These are phyloP conservation scores for Pelargonium fulgidum DNA, from an alignment of 441 rosid species.

Conservation along the genomic window DNA sequence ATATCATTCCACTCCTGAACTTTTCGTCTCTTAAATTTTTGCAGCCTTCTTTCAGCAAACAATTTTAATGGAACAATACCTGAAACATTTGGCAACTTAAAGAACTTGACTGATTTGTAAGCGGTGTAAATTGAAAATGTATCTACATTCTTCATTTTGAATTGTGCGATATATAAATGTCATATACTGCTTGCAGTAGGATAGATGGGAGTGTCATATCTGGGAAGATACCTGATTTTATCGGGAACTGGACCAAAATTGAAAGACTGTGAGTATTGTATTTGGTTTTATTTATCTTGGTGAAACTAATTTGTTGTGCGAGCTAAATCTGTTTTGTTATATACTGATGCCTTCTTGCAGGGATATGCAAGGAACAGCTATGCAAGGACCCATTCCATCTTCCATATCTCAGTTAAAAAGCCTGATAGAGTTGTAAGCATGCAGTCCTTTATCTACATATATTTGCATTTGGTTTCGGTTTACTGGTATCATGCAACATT, in stretches of 20 bases:
- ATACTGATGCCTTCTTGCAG: constrained; percentile 25
- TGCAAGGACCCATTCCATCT: constrained; percentile 83
- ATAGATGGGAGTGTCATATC: constrained; percentile 68
- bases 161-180: constrained; percentile 7
- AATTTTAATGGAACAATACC: constrained; percentile 66
- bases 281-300: constrained; percentile 2
- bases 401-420: constrained; percentile 42
- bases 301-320: not conserved
- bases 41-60: constrained; percentile 57
- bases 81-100: constrained; percentile 47
- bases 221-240: constrained; percentile 70
- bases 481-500: not conserved
- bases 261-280: constrained; percentile 43
- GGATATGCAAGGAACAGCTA: constrained; percentile 67
- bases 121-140: constrained; percentile 15
- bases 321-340: not conserved
- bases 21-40: not conserved
- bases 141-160: not conserved
- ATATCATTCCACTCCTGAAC: not conserved
- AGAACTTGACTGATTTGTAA: constrained; percentile 68
- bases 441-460: no score
- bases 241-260: constrained; percentile 71
- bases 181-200: constrained; percentile 40
- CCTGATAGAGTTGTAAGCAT: constrained; percentile 48
- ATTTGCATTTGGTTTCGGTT: no score